phyloP scores from a whole-genome alignment of 345 rosid genomes.

The Salix suchowensis region DNA sequence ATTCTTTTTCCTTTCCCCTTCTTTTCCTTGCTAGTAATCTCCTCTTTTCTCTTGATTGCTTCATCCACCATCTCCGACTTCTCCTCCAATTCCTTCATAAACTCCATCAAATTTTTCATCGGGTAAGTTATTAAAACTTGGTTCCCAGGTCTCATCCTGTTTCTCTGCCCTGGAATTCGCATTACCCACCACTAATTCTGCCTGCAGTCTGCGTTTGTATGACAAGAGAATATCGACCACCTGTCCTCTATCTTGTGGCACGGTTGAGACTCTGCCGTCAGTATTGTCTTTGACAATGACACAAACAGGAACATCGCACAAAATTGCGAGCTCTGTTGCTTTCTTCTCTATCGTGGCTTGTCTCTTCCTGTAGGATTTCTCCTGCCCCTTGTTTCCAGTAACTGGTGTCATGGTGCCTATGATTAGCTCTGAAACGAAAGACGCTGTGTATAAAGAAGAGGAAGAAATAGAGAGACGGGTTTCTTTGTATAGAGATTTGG shows the following conservation, averaged over 20 bases:
- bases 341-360: constrained; percentile 6
- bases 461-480: too few species aligned
- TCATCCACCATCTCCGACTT: neutral
- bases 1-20: neutral
- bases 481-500: too few species aligned
- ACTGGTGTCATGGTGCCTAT: too few species aligned
- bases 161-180: neutral
- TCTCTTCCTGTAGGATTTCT: neutral
- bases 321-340: constrained; percentile 3
- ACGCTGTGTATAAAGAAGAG: too few species aligned
- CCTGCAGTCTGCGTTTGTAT: neutral
- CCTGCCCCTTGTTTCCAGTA: too few species aligned
- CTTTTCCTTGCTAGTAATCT: neutral
- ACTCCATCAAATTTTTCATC: neutral
- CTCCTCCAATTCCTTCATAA: neutral
- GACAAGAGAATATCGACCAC: neutral
- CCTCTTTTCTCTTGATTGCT: neutral
- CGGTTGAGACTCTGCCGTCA: neutral
- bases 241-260: neutral
- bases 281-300: neutral
- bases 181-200: too few species aligned
- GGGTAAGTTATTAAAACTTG: neutral
- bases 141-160: neutral
- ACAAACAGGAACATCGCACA: constrained; percentile 8
- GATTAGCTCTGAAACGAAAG: too few species aligned